Evolutionary conservation across 208 protist species (phyloP).

Genomic region (Vickermania spadyakhi): DNA sequence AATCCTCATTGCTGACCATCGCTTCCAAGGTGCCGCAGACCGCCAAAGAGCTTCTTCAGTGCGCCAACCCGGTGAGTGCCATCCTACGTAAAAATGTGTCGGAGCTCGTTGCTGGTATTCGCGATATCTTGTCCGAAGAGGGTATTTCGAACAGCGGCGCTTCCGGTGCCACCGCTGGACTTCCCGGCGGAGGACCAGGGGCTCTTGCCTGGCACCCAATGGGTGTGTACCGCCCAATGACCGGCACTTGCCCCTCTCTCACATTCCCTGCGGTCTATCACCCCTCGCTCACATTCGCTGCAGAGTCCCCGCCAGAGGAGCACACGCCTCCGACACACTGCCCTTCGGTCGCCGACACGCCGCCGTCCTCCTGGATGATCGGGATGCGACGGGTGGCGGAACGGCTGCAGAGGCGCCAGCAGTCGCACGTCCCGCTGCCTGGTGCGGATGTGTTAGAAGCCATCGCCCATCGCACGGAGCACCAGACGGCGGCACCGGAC

Average conservation of each 20-base stretch:
- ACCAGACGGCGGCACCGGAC: constrained; percentile 4
- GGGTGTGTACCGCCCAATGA: constrained; percentile 65
- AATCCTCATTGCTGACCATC: constrained; percentile 66
- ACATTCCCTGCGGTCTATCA: constrained; percentile 3
- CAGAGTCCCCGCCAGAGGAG: background rate
- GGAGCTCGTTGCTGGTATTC: constrained; percentile 52
- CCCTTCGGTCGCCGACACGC: background rate
- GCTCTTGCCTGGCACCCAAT: constrained; percentile 2
- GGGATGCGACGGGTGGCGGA: constrained; percentile 37
- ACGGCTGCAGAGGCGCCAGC: constrained; percentile 18
- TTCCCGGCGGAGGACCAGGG: background rate
- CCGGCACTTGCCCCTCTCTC: constrained; percentile 64
- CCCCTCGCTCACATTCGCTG: background rate
- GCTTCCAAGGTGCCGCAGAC: constrained; percentile 76
- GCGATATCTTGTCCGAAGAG: constrained; percentile 17
- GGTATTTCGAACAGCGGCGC: background rate
- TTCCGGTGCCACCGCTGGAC: background rate
- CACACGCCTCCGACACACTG: no score
- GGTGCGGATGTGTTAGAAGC: constrained; percentile 35
- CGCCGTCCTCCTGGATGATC: constrained; percentile 45
- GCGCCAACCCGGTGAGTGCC: constrained; percentile 67
- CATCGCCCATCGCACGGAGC: background rate
- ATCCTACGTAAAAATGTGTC: constrained; percentile 46
- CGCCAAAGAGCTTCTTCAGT: constrained; percentile 55
- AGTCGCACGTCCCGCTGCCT: constrained; percentile 36